Conservation (phyloP, 257 asterid genomes). For the Solanum bulbocastanum region DNA sequence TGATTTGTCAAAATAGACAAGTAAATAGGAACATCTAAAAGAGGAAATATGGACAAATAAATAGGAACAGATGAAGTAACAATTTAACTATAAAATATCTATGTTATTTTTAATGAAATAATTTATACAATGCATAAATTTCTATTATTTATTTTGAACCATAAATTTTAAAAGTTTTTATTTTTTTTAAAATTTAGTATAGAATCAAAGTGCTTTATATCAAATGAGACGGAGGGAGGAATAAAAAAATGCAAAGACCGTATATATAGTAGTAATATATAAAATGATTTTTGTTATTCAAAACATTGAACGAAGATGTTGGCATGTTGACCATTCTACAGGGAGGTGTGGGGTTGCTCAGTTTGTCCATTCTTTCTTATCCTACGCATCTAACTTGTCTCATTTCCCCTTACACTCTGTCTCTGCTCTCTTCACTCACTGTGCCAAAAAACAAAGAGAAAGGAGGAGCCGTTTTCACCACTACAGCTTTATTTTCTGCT, state of each 20-base stretch:
- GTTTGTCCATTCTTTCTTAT: conserved; percentile 19
- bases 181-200: too few relatives aligned
- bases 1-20: too few relatives aligned
- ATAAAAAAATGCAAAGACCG: background rate
- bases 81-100: too few relatives aligned
- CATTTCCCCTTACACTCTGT: background rate
- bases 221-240: too few relatives aligned
- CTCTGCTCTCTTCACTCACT: background rate
- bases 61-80: too few relatives aligned
- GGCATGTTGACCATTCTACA: conserved; percentile 8
- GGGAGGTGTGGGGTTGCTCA: conserved; percentile 8
- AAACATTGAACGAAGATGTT: background rate
- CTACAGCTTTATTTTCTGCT: conserved; percentile 15
- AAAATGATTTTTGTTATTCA: background rate
- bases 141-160: too few relatives aligned
- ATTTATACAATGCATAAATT: too few relatives aligned
- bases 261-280: background rate
- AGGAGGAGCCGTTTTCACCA: conserved; percentile 55
- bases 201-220: too few relatives aligned
- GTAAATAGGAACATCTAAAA: too few relatives aligned
- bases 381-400: conserved; percentile 15
- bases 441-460: conserved; percentile 6
- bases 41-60: too few relatives aligned
- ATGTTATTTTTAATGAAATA: too few relatives aligned
- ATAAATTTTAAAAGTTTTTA: too few relatives aligned